These are phyloP conservation scores for Acanthamoeba lenticulata DNA, from an alignment of 208 protist genomes.

Conservation along the genomic window DNA sequence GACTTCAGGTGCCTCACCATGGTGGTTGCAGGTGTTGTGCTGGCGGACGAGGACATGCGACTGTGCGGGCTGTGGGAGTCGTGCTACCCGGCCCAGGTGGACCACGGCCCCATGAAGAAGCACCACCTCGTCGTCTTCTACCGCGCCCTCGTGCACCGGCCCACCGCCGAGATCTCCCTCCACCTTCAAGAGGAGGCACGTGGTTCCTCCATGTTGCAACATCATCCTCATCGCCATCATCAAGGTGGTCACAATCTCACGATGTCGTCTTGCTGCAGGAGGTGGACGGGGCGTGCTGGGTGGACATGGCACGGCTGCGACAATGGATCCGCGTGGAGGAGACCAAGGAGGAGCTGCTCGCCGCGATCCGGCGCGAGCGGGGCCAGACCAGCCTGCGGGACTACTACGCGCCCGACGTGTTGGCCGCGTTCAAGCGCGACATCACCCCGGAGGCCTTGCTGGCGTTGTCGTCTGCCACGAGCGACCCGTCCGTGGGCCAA, in stretches of 20 bases:
- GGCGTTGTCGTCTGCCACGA: too few species aligned
- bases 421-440: not conserved
- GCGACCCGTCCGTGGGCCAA: too few species aligned
- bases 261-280: not conserved
- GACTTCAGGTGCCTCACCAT: too few species aligned
- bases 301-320: not conserved
- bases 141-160: not conserved
- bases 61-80: constrained; percentile 26
- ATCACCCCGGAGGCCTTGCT: not conserved
- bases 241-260: not conserved
- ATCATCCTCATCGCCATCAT: not conserved
- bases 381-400: not conserved
- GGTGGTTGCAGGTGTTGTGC: not conserved
- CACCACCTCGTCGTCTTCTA: constrained; percentile 48
- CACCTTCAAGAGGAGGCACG: not conserved
- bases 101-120: not conserved
- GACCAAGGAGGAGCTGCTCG: not conserved
- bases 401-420: not conserved
- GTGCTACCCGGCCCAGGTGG: not conserved
- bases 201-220: not conserved
- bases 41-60: constrained; percentile 8
- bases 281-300: constrained; percentile 12
- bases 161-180: not conserved
- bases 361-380: not conserved
- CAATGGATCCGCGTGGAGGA: not conserved